Evolutionary conservation across 805 yeast species (phyloP), one percentile per base, ranked within the genome.

Genomic region (Metschnikowia lunata): DNA sequence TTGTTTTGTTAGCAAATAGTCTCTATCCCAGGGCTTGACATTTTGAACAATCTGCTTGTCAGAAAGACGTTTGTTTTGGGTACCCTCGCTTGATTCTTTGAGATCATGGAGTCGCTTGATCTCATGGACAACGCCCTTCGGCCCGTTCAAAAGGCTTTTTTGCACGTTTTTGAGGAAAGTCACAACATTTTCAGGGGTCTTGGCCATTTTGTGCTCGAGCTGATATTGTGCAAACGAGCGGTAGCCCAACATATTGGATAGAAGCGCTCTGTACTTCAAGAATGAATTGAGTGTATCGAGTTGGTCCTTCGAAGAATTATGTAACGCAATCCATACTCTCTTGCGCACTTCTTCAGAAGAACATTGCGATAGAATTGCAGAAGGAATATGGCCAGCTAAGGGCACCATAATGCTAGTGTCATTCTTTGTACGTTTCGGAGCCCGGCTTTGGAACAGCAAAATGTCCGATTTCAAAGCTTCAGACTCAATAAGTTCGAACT

Each of bases 11-110:
- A 69, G 54, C 26, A 76, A 51, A 47, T 76, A 90, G 50, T 89
- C 96, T 48, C 96, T 75, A 62, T 93, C 98, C 98, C 98, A 93
- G 1, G 97, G 97, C 47, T 80, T 76, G 29, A 89, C 72, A 10
- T 63, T 61, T 8, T 64, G 63, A 5, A 77, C 60, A 2, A 80
- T 63, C 18, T 74, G 73, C 13, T 64, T 66, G 45, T 66, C 71
- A n/a, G 43, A 28, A 6, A 37, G 13, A 2, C 32, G 30, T 10
- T 26, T n/a, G n/a, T 26, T 26, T 26, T 34, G 26, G 7, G 53
- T 33, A 7, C 43, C 35, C n/a, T 35, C 33, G 13, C 39, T 23
- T 8, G 45, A 54, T 3, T 50, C 57, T 39, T 63, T 66, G 34
- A 50, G 55, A 27, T 66, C 59, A 26, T 77, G 73, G 30, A 87